Evolutionary conservation across 2,329 filamentous ascomycete genomes (phyloP).

Genomic region (Westerdykella aurantiaca): DNA sequence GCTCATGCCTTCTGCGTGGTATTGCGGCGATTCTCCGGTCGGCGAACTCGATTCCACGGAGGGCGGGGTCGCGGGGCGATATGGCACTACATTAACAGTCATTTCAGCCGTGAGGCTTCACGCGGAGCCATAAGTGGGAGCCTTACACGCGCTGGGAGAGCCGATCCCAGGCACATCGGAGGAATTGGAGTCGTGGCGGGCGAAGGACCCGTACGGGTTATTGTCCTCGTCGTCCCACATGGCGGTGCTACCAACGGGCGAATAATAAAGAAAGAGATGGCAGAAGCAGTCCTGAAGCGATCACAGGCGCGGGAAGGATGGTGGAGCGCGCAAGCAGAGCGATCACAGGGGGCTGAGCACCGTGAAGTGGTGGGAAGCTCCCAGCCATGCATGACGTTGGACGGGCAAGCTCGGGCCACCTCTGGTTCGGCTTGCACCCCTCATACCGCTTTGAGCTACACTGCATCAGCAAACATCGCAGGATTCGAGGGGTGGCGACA

Average conservation of each 20-base stretch:
- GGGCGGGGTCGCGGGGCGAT: constrained; percentile 57
- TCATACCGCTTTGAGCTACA: not conserved
- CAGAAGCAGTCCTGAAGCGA: too few relatives aligned
- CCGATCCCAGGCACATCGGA: constrained; percentile 50
- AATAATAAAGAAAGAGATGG: not conserved
- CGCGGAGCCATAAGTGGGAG: constrained; percentile 1
- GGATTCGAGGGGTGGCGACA: too few relatives aligned
- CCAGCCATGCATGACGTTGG: not conserved
- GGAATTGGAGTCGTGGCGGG: constrained; percentile 73
- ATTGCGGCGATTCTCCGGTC: constrained; percentile 59
- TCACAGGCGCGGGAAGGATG: too few relatives aligned
- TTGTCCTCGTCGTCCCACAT: constrained; percentile 99
- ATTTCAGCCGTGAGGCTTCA: constrained; percentile 6
- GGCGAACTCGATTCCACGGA: constrained; percentile 63
- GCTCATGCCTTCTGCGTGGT: constrained; percentile 49
- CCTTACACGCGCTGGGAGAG: constrained; percentile 37
- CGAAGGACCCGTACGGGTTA: constrained; percentile 94
- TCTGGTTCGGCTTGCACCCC: not conserved
- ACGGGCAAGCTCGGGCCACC: not conserved
- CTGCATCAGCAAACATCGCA: not conserved
- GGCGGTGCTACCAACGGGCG: constrained; percentile 5
- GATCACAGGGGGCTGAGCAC: too few relatives aligned
- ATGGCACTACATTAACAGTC: constrained; percentile 23
- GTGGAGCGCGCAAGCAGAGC: too few relatives aligned
- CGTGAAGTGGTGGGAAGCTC: too few relatives aligned